These are phyloP conservation scores for Fusarium sp. DNA, from an alignment of 2,329 filamentous ascomycete genomes.

Conservation along the genomic window DNA sequence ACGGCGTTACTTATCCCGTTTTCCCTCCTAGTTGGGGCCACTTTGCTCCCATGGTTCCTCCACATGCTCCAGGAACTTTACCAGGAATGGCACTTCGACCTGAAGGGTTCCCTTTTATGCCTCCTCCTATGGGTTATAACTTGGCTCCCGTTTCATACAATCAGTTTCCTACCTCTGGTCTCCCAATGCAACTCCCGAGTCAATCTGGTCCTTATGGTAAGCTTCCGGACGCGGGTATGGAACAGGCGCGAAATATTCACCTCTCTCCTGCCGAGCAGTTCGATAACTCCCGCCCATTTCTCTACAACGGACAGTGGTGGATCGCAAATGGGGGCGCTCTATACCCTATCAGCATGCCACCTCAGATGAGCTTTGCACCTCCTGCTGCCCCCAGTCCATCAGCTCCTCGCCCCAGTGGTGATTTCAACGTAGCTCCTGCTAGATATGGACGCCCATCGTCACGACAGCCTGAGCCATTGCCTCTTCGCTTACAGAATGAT, in stretches of 20 bases:
- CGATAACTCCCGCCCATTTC: constrained; percentile 57
- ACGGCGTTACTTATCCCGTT: constrained; percentile 37
- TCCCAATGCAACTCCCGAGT: constrained; percentile 29
- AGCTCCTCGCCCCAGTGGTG: constrained; percentile 6
- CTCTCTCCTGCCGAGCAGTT: constrained; percentile 57
- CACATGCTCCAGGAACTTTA: constrained; percentile 45
- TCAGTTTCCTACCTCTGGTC: constrained; percentile 31
- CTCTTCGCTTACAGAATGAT: constrained; percentile 4
- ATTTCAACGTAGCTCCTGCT: constrained; percentile 1
- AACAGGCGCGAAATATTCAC: constrained; percentile 46
- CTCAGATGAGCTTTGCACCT: constrained; percentile 40
- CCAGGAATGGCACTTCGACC: constrained; percentile 45
- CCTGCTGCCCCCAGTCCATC: constrained; percentile 34
- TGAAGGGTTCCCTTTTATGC: constrained; percentile 50
- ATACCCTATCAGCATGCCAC: constrained; percentile 32
- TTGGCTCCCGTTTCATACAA: constrained; percentile 43
- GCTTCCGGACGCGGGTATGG: constrained; percentile 46
- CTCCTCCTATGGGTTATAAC: constrained; percentile 53
- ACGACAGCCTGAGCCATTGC: neutral
- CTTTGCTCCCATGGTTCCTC: constrained; percentile 46
- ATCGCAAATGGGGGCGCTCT: constrained; percentile 46
- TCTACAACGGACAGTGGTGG: constrained; percentile 57
- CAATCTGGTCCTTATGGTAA: constrained; percentile 38
- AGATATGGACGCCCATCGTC: constrained; percentile 1
- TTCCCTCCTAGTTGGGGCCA: constrained; percentile 44